These are phyloP conservation scores for Fistulinella cinereoalba DNA, from an alignment of 1,284 basidiomycete species.

Conservation along the genomic window DNA sequence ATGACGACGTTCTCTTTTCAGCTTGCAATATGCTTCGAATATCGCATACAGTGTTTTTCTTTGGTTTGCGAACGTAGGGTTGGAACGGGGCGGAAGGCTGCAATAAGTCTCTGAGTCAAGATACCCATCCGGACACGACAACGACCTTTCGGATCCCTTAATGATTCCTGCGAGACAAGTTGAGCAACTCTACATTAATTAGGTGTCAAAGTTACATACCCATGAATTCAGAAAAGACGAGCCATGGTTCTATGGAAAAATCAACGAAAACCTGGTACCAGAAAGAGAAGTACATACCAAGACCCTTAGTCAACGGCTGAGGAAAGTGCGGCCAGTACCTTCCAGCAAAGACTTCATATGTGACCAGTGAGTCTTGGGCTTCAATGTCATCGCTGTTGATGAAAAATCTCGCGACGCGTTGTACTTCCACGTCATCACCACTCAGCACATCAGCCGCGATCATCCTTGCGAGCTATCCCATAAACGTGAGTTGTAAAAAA, in stretches of 20 bases:
- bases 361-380: conserved; percentile 34
- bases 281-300: conserved; percentile 41
- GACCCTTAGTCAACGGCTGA: conserved; percentile 49
- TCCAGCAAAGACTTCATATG: conserved; percentile 50
- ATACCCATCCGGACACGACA: conserved; percentile 35
- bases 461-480: conserved; percentile 13
- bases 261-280: not conserved
- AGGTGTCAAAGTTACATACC: conserved; percentile 36
- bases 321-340: conserved; percentile 67
- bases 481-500: conserved; percentile 1
- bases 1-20: conserved; percentile 45
- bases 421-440: conserved; percentile 8
- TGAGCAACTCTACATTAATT: not conserved
- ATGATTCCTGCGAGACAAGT: conserved; percentile 52
- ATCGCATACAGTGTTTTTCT: conserved; percentile 52
- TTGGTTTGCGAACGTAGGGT: conserved; percentile 52
- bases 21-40: conserved; percentile 52
- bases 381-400: conserved; percentile 13
- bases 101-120: conserved; percentile 48
- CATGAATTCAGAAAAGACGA: conserved; percentile 69
- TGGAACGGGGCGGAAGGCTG: conserved; percentile 47
- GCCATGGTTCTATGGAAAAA: conserved; percentile 47
- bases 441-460: conserved; percentile 23
- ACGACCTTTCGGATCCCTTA: conserved; percentile 58
- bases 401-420: conserved; percentile 13